These are phyloP conservation scores for Phaeotremella skinneri DNA, from an alignment of 768 basidiomycete genomes.

Conservation along the genomic window DNA sequence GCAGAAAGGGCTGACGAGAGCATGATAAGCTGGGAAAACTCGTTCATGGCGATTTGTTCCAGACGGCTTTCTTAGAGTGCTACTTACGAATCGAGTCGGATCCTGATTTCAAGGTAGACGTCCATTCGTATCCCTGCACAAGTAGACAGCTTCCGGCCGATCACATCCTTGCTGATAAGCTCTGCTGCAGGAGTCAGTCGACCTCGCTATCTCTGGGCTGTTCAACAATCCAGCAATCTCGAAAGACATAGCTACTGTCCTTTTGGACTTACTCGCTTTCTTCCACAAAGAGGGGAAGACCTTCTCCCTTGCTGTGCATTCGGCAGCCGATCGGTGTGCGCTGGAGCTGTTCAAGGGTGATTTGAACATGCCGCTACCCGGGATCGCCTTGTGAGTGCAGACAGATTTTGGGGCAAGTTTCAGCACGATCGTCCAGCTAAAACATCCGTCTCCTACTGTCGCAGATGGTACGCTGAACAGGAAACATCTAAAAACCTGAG, in stretches of 20 bases:
- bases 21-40: constrained; percentile 31
- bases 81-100: constrained; percentile 34
- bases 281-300: constrained; percentile 33
- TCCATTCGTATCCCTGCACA: not conserved
- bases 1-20: not conserved
- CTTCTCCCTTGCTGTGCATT: constrained; percentile 19
- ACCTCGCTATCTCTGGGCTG: constrained; percentile 21
- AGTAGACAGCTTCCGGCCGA: not conserved
- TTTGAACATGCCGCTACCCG: constrained; percentile 30
- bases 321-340: constrained; percentile 36
- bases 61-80: constrained; percentile 42
- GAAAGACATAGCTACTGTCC: constrained; percentile 24
- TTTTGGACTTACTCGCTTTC: constrained; percentile 41
- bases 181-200: constrained; percentile 21
- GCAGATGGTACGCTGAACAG: constrained; percentile 40
- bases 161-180: not conserved
- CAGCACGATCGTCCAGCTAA: not conserved
- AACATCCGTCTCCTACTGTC: not conserved
- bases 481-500: constrained; percentile 23
- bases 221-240: constrained; percentile 19
- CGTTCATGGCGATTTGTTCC: constrained; percentile 42
- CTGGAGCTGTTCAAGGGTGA: constrained; percentile 30
- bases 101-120: constrained; percentile 27
- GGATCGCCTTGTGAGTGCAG: constrained; percentile 28
- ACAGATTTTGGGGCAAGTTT: not conserved